phyloP scores from a whole-genome alignment of 257 asterid genomes.

The Solanum okadae region DNA sequence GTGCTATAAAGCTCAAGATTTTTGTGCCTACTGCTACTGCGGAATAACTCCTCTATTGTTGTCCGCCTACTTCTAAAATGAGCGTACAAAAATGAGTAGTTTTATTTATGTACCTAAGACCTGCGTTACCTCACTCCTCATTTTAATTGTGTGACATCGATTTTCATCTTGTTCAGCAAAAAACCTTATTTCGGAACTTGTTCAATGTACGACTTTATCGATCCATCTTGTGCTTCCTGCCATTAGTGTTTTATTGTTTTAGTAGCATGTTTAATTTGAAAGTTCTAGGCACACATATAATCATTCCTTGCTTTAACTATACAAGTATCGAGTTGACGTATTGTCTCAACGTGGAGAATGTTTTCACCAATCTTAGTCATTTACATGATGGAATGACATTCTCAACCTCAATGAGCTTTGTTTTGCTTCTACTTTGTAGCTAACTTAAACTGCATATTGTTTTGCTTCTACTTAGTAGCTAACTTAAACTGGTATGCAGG shows the following conservation, averaged over 20 bases:
- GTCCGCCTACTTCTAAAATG: not conserved
- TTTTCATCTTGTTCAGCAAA: no score
- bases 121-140: not conserved
- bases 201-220: not conserved
- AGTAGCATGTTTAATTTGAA: not conserved
- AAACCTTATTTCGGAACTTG: not conserved
- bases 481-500: constrained; percentile 27
- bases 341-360: not conserved
- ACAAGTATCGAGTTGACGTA: not conserved
- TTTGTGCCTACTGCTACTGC: not conserved
- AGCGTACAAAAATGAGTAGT: not conserved
- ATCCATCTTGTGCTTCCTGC: not conserved
- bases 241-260: not conserved
- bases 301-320: not conserved
- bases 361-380: not conserved
- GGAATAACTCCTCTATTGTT: not conserved
- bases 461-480: not conserved
- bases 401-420: not conserved
- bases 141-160: not conserved
- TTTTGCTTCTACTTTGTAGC: no score
- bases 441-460: no score
- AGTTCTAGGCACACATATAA: not conserved
- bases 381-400: not conserved
- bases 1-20: not conserved
- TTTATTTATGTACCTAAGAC: not conserved